A percentile compares a stretch with the other conserved stretches of the same genome.
Evolutionary conservation across 1,284 basidiomycete species (phyloP).

Genomic region (Austroboletus novae-zelandiae): DNA sequence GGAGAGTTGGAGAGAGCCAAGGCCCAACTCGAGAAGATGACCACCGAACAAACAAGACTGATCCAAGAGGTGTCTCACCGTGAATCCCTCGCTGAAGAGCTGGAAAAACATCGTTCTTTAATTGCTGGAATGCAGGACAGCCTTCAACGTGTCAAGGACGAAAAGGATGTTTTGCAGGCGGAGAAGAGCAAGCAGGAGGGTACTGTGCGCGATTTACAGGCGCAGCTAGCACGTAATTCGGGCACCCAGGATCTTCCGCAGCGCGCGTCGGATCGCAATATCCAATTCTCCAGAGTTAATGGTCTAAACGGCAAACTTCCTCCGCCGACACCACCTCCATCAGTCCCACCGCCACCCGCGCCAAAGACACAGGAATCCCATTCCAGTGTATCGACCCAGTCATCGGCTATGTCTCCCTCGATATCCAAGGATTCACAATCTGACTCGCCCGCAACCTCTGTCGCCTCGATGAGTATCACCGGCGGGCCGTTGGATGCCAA

Average conservation of each 20-base stretch:
- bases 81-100: conserved; percentile 66
- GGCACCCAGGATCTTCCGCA: conserved; percentile 40
- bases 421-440: conserved; percentile 63
- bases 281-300: conserved; percentile 55
- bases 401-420: conserved; percentile 48
- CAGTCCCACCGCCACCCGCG: conserved; percentile 82
- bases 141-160: conserved; percentile 73
- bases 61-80: conserved; percentile 71
- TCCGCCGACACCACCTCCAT: conserved; percentile 85
- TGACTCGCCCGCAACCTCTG: conserved; percentile 69
- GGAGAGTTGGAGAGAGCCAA: conserved; percentile 54
- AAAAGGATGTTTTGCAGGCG: conserved; percentile 71
- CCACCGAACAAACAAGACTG: conserved; percentile 58
- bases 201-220: conserved; percentile 71
- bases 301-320: conserved; percentile 75
- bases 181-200: conserved; percentile 71
- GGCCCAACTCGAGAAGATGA: conserved; percentile 58
- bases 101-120: conserved; percentile 72
- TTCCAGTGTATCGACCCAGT: conserved; percentile 54
- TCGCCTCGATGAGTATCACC: conserved; percentile 38
- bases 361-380: conserved; percentile 54
- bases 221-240: conserved; percentile 63
- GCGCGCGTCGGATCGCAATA: conserved; percentile 53
- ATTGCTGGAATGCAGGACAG: conserved; percentile 74
- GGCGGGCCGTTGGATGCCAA: conserved; percentile 51